Conservation (phyloP, 306 rosid species). For the Bauhinia variegata region DNA sequence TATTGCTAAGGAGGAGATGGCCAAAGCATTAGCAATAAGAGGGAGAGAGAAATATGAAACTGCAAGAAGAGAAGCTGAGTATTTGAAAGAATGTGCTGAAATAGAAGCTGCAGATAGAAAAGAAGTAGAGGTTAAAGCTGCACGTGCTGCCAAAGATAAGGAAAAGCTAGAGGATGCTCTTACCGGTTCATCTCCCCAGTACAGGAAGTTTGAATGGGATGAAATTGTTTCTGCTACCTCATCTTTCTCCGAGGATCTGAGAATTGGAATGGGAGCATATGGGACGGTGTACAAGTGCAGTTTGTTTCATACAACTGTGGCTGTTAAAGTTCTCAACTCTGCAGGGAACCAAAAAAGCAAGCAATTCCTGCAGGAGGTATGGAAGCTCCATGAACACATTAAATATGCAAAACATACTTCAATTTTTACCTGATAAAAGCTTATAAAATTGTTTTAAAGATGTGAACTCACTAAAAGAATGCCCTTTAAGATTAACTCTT, state of each 20-base stretch:
- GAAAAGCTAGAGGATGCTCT: slow-evolving; percentile 78
- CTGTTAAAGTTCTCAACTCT: slow-evolving; percentile 86
- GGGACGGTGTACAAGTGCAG: slow-evolving; percentile 81
- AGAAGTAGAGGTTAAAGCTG: slow-evolving; percentile 70
- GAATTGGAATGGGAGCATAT: slow-evolving; percentile 85
- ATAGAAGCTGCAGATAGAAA: slow-evolving; percentile 71
- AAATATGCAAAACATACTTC: slow-evolving; percentile 10
- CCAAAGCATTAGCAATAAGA: slow-evolving; percentile 53
- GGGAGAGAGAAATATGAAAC: slow-evolving; percentile 69
- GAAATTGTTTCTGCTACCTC: slow-evolving; percentile 83
- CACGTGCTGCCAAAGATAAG: slow-evolving; percentile 61
- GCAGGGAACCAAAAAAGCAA: slow-evolving; percentile 51
- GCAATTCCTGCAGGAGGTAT: slow-evolving; percentile 92
- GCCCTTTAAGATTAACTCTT: slow-evolving; percentile 26
- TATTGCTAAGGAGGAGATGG: slow-evolving; percentile 57
- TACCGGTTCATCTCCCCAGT: slow-evolving; percentile 55
- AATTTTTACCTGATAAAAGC: background rate
- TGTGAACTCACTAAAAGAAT: background rate
- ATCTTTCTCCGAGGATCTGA: slow-evolving; percentile 81
- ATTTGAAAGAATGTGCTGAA: slow-evolving; percentile 63
- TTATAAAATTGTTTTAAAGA: slow-evolving; percentile 11
- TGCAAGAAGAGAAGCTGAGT: slow-evolving; percentile 60
- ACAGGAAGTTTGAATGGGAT: slow-evolving; percentile 75
- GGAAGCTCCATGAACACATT: slow-evolving; percentile 13
- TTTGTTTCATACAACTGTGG: slow-evolving; percentile 83